Conservation (phyloP, 306 rosid species). For the Vigna unguiculata region DNA sequence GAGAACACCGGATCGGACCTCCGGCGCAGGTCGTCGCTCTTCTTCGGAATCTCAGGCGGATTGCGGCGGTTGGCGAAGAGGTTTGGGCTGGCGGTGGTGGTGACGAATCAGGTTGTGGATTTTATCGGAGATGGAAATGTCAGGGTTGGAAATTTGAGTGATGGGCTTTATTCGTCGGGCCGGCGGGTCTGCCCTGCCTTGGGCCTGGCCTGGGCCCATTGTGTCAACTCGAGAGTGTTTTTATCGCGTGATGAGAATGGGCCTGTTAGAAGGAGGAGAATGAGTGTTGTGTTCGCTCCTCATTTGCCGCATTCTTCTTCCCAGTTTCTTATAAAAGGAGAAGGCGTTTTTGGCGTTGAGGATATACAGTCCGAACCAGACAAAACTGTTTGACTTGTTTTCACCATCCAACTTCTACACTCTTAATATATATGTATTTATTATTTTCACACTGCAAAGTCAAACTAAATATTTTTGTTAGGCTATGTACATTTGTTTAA, state of each 20-base stretch:
- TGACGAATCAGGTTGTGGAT: conserved; percentile 91
- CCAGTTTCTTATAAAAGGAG: conserved; percentile 29
- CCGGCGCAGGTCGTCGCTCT: conserved; percentile 66
- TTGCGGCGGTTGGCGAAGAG: conserved; percentile 65
- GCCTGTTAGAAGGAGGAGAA: conserved; percentile 51
- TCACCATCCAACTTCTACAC: not conserved
- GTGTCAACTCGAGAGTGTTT: conserved; percentile 84
- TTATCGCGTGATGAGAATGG: conserved; percentile 51
- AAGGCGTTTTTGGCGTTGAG: conserved; percentile 45
- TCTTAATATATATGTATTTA: not conserved
- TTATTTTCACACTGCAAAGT: not conserved
- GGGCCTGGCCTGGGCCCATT: conserved; percentile 89
- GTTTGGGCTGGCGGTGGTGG: conserved; percentile 70
- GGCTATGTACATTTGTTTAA: too few relatives aligned
- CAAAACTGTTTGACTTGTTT: not conserved
- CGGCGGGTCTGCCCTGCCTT: conserved; percentile 82
- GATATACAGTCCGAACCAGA: not conserved
- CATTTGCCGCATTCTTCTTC: conserved; percentile 69
- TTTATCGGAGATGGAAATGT: conserved; percentile 58
- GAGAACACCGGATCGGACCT: conserved; percentile 69
- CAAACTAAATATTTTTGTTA: not conserved
- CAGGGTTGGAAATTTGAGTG: conserved; percentile 68
- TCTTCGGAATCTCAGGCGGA: conserved; percentile 75
- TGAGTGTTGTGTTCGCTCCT: conserved; percentile 83
- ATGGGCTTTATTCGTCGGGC: conserved; percentile 59